Conservation (phyloP, 331 rosid species). For the Saraca asoca region DNA sequence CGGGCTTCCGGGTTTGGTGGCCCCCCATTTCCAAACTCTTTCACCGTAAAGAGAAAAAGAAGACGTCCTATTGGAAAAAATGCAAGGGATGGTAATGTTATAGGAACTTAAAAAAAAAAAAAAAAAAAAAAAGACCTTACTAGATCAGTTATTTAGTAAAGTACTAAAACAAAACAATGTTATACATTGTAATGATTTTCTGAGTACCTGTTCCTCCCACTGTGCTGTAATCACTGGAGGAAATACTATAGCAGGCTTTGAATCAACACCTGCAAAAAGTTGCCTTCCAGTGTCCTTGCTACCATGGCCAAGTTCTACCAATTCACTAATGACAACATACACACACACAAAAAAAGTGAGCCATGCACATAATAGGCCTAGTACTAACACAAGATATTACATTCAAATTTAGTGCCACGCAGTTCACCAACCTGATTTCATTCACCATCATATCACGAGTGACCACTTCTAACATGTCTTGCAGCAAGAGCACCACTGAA, state of each 20-base stretch:
- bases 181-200: constrained; percentile 1
- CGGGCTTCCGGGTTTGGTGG: constrained; percentile 94
- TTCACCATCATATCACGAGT: constrained; percentile 96
- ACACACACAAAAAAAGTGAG: constrained; percentile 28
- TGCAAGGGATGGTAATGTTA: constrained; percentile 19
- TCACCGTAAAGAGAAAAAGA: constrained; percentile 77
- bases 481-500: constrained; percentile 75
- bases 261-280: constrained; percentile 89
- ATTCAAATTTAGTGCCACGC: not conserved
- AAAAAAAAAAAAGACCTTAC: not conserved
- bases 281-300: constrained; percentile 86
- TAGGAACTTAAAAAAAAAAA: not conserved
- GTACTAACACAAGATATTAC: not conserved
- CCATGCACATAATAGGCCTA: not conserved
- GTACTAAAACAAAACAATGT: too few relatives aligned
- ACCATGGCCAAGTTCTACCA: constrained; percentile 80
- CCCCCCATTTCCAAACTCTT: constrained; percentile 77
- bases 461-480: constrained; percentile 97
- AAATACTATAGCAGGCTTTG: constrained; percentile 69
- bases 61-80: constrained; percentile 81
- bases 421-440: constrained; percentile 74
- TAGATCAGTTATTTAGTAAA: too few relatives aligned
- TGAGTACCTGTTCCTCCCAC: constrained; percentile 87
- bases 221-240: constrained; percentile 85
- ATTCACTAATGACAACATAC: constrained; percentile 70